These are phyloP conservation scores for Leptodontidium sp. DNA, from an alignment of 2,329 filamentous ascomycete genomes.

Conservation along the genomic window DNA sequence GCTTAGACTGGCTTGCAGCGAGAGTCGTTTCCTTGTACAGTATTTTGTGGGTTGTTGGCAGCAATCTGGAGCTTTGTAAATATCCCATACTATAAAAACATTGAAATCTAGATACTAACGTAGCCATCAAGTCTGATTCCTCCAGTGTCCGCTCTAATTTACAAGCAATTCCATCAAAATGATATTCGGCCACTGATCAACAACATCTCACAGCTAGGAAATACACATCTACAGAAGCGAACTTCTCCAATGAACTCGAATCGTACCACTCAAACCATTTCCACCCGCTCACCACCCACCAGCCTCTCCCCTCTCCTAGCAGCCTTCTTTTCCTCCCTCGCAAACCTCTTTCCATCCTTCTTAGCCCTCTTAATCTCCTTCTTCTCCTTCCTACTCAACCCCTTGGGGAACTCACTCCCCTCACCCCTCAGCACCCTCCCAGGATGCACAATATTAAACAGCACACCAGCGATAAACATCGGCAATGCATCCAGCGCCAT, in stretches of 20 bases:
- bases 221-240: no score
- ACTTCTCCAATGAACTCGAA: not conserved
- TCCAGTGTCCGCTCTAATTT: no score
- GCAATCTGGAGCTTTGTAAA: not conserved
- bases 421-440: constrained; percentile 56
- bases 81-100: not conserved
- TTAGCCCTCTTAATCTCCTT: constrained; percentile 49
- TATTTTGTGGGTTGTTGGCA: not conserved
- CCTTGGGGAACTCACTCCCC: constrained; percentile 54
- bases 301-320: not conserved
- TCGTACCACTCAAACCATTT: not conserved
- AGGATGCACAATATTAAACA: constrained; percentile 57
- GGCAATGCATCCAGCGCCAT: constrained; percentile 62
- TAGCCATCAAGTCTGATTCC: no score
- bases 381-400: constrained; percentile 52
- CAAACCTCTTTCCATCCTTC: constrained; percentile 41
- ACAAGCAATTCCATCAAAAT: no score
- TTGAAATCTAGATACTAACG: not conserved
- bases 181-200: not conserved
- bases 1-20: not conserved
- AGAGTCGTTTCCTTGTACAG: not conserved
- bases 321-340: constrained; percentile 26
- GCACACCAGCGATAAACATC: constrained; percentile 58
- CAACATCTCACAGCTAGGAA: not conserved
- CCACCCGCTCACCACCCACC: not conserved